These are phyloP conservation scores for Pseudofabraea citricarpa DNA, from an alignment of 2,329 filamentous ascomycete species.

Conservation along the genomic window DNA sequence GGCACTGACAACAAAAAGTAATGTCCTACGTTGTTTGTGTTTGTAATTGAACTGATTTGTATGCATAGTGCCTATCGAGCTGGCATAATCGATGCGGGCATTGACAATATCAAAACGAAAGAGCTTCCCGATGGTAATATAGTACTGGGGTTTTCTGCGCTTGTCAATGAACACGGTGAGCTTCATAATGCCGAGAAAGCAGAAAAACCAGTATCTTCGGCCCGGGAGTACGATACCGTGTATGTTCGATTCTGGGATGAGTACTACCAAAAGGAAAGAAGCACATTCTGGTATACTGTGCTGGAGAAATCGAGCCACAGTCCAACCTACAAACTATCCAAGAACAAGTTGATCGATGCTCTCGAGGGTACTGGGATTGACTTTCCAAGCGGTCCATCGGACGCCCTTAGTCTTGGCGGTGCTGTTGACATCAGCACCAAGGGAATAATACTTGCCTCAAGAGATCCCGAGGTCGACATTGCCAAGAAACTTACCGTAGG, in stretches of 20 bases:
- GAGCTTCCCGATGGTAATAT: background rate
- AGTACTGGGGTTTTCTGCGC: background rate
- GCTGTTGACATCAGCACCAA: background rate
- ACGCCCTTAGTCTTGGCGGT: background rate
- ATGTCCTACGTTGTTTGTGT: background rate
- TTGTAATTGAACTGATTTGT: background rate
- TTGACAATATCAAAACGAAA: background rate
- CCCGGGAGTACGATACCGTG: background rate
- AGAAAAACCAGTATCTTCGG: background rate
- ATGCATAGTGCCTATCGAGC: slow-evolving; percentile 1
- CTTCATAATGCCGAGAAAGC: background rate
- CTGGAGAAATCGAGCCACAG: background rate
- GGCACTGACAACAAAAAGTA: background rate
- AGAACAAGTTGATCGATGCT: background rate
- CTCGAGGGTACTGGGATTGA: background rate
- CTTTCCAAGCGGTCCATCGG: background rate
- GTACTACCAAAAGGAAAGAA: background rate
- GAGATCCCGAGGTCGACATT: background rate
- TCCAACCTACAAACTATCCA: background rate
- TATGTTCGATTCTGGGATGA: background rate
- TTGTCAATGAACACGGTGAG: background rate
- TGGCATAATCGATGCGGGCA: background rate
- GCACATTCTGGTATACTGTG: background rate
- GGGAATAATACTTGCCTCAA: background rate
- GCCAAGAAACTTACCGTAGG: background rate